Base-by-base conservation (phyloP, 2,329 filamentous ascomycete species). In the Monosporascus sp. region DNA sequence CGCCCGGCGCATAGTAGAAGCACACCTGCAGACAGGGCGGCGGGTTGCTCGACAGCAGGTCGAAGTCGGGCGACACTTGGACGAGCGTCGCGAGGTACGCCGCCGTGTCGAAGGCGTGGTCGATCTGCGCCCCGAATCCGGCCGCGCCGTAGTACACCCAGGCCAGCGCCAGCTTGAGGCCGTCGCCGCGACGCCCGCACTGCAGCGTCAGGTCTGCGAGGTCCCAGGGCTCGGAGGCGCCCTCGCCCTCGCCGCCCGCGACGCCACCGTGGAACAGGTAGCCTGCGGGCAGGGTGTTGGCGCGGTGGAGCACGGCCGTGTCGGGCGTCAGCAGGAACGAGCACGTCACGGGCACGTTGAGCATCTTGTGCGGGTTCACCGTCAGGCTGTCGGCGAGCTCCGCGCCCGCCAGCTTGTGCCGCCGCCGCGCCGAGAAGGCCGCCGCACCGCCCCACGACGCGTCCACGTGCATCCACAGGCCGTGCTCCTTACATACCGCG, bases 361-460 rank as follows among this genome's bases (percentile, higher is more conserved):
- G 81, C 94, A 97, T 97, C 74, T 97, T 97, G 74, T 99, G 94
- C 53, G 94, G 92, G 70, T 96, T 97, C 51, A 96, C 82, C 2
- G 91, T 90, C 39, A 97, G 76, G 15, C 85, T 90, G 70, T 97
- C 81, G 9, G 92, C 94, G 41, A 86, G 78, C 45, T 91, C 79
- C 2, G 81, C 76, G 15, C 93, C 93, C 1, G 74, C 69, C 9
- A 97, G 74, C 65, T 90, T 89, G 57, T 68, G 65, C 46, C 74
- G 74, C 44, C 88, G 85, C 53, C 72, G 73, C n/a, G 77, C 63
- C 0, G 84, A 88, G 72, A 97, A 97, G 58, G 89, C 79, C 54
- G 89, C 90, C 1, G 86, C 81, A 0, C 91, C 93, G 59, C 94
- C 94, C 93, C 92, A 97, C 48, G 85, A 89, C 36, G 82, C 94